phyloP scores from a whole-genome alignment of 805 yeast species.

The Cyberlindnera nakhonratchasimensis region DNA sequence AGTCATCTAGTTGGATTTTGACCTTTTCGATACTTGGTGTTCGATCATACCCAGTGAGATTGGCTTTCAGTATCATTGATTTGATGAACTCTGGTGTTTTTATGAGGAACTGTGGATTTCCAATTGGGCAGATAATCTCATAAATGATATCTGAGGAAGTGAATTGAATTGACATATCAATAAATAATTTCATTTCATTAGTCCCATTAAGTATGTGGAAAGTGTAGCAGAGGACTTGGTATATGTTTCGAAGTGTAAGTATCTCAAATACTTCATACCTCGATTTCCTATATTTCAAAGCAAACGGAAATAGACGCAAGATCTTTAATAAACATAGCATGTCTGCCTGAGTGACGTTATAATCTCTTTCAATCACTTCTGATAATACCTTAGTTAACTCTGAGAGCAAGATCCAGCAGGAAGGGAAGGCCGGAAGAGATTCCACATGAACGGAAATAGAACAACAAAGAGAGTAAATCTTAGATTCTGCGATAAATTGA shows the following conservation, averaged over 20 bases:
- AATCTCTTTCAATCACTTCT: constrained; percentile 12
- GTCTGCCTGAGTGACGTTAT: constrained; percentile 17
- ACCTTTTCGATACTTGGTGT: neutral
- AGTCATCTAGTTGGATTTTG: constrained; percentile 4
- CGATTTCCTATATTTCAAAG: constrained; percentile 16
- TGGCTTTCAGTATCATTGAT: constrained; percentile 16
- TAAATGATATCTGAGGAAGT: constrained; percentile 11
- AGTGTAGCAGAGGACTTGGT: constrained; percentile 8
- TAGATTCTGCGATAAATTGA: constrained; percentile 16
- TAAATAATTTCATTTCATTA: constrained; percentile 14
- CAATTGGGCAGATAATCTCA: constrained; percentile 7
- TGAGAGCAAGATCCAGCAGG: constrained; percentile 20
- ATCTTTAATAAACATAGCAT: constrained; percentile 19
- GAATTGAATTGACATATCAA: constrained; percentile 14
- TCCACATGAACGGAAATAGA: constrained; percentile 21
- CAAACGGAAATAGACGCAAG: constrained; percentile 15
- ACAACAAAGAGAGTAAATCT: constrained; percentile 20
- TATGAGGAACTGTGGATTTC: constrained; percentile 15
- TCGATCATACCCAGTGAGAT: constrained; percentile 12
- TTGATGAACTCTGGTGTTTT: constrained; percentile 17
- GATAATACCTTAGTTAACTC: constrained; percentile 14
- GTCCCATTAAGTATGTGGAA: constrained; percentile 19
- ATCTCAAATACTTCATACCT: constrained; percentile 17
- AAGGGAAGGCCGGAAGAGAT: constrained; percentile 8
- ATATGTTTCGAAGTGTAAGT: constrained; percentile 15